Base-by-base conservation (phyloP, 2,329 filamentous ascomycete species). In the Dothiorella sarmentorum region DNA sequence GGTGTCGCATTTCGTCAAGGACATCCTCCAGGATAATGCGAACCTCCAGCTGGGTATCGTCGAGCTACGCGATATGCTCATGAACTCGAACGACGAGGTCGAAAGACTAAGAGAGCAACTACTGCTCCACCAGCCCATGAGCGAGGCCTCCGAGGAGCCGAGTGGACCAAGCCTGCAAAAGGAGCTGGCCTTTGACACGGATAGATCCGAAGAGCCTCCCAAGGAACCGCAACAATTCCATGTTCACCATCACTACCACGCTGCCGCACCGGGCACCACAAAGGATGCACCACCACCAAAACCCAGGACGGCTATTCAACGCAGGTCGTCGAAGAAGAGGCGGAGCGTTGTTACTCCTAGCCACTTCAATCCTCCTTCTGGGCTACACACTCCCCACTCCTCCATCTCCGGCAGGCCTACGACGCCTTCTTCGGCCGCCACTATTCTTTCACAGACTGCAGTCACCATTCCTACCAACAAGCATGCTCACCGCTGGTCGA, bases 191-290 rank as follows among this genome's bases (percentile, higher is more conserved):
- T 58, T 63, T 22, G 72, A 74, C 18, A 61, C 64, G 37, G 45
- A 53, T 27, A n/a, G 26, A 29, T 18, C 44, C 2, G 24, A 58
- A 20, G 33, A 58, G 37, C 6, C 38, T 66, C 75, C 26, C 72
- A 75, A 29, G 20, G 44, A 52, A 18, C 45, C 38, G 27, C 27
- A 26, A 20, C 47, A 37, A 67, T 77, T 97, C 13, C 93, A 97
- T 67, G 89, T 97, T 44, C 93, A 97, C 68, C 92, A 97, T 67
- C 93, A 97, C 70, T 96, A 96, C 69, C 91, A 97, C n/a, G n/a
- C n/a, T 64, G 83, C 40, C 27, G 40, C 38, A 7, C 35, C 40
- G n/a, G 11, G 29, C 18, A 13, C 56, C 24, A 11, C 57, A 29
- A 55, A 47, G 38, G 57, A 87, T 10, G 77, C 85, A 67, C 26